A percentile compares a stretch with the other conserved stretches of the same genome.
Conservation (phyloP, 495 filamentous ascomycete genomes). For the Neurospora intermedia region DNA sequence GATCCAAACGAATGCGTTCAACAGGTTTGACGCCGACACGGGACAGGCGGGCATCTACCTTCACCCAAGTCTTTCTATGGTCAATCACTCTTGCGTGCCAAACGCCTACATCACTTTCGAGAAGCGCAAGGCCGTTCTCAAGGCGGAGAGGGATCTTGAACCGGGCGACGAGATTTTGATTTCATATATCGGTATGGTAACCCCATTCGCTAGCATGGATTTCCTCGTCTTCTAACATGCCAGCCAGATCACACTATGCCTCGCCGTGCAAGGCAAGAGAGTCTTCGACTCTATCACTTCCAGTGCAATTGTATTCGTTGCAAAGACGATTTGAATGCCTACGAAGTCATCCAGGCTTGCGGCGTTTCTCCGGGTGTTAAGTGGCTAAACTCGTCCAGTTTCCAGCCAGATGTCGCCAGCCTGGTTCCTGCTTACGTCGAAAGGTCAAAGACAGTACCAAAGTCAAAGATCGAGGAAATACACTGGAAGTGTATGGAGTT, state of each 20-base stretch:
- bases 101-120: conserved; percentile 39
- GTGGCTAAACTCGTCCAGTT: not conserved
- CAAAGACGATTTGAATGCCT: conserved; percentile 31
- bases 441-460: conserved; percentile 8
- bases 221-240: not conserved
- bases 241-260: conserved; percentile 24
- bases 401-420: conserved; percentile 8
- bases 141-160: conserved; percentile 28
- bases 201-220: not conserved
- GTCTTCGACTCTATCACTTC: conserved; percentile 33
- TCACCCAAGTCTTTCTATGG: conserved; percentile 35
- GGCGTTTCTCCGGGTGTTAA: not conserved
- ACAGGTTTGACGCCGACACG: conserved; percentile 28
- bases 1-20: conserved; percentile 39
- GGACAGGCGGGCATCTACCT: conserved; percentile 31
- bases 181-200: conserved; percentile 37
- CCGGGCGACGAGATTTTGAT: conserved; percentile 39
- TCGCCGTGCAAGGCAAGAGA: conserved; percentile 19
- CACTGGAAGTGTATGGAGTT: conserved; percentile 12
- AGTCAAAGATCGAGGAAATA: conserved; percentile 11
- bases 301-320: conserved; percentile 32
- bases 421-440: conserved; percentile 19
- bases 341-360: conserved; percentile 20
- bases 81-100: conserved; percentile 44
- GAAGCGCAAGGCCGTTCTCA: conserved; percentile 30